phyloP scores from a whole-genome alignment of 164 flowering plant species.

The Umbilicus rupestris region DNA sequence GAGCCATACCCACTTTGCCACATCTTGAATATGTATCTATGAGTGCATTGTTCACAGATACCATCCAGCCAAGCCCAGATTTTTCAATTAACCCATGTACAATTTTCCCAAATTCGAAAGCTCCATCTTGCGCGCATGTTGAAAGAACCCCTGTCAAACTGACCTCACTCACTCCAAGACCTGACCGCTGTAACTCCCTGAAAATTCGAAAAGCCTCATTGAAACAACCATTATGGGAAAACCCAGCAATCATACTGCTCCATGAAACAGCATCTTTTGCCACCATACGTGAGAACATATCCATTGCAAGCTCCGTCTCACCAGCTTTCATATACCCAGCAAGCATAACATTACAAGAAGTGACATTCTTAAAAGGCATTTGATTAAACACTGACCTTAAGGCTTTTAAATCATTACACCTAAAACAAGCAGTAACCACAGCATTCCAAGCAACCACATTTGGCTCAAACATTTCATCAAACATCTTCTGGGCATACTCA shows the following conservation, averaged over 20 bases:
- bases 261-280: slow-evolving; percentile 49
- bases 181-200: slow-evolving; percentile 26
- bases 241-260: slow-evolving; percentile 70
- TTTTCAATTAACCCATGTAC: slow-evolving; percentile 52
- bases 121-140: slow-evolving; percentile 59
- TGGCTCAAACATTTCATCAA: slow-evolving; percentile 45
- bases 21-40: slow-evolving; percentile 56
- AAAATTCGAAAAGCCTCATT: slow-evolving; percentile 43
- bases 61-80: slow-evolving; percentile 26
- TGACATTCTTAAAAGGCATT: slow-evolving; percentile 40
- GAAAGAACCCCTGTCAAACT: slow-evolving; percentile 54
- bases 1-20: slow-evolving; percentile 47
- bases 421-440: slow-evolving; percentile 39
- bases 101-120: slow-evolving; percentile 39
- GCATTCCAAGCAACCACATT: slow-evolving; percentile 68
- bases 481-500: slow-evolving; percentile 26
- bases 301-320: slow-evolving; percentile 32
- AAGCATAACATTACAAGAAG: slow-evolving; percentile 54
- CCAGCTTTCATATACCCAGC: slow-evolving; percentile 49
- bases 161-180: slow-evolving; percentile 44
- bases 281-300: slow-evolving; percentile 28
- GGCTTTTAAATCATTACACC: slow-evolving; percentile 34
- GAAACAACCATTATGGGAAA: slow-evolving; percentile 36
- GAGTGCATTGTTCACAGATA: slow-evolving; percentile 53
- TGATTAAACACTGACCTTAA: slow-evolving; percentile 25